Conservation (phyloP, 106 monocot genomes). For the Acorus calamus region DNA sequence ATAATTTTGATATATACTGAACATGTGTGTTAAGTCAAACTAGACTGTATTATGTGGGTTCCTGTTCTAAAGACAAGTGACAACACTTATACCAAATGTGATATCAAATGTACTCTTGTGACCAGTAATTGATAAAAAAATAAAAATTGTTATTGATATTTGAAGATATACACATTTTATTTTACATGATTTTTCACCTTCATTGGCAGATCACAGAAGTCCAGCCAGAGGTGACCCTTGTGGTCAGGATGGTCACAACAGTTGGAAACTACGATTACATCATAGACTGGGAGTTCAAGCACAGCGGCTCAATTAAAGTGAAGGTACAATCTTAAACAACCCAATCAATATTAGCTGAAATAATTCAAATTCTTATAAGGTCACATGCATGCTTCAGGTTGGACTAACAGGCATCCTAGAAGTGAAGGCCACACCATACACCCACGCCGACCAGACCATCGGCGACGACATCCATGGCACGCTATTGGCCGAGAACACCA, state of each 20-base stretch:
- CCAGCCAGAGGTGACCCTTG: slow-evolving; percentile 49
- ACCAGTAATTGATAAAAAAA: too few species aligned
- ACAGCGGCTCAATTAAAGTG: slow-evolving; percentile 44
- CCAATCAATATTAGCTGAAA: too few species aligned
- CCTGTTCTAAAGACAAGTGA: too few species aligned
- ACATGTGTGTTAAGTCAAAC: too few species aligned
- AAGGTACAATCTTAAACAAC: slow-evolving; percentile 13
- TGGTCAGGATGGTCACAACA: slow-evolving; percentile 57
- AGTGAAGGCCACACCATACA: slow-evolving; percentile 34
- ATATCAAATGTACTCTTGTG: too few species aligned
- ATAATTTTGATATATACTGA: too few species aligned
- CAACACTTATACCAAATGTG: too few species aligned
- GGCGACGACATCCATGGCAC: slow-evolving; percentile 35
- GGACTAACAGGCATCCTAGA: slow-evolving; percentile 45
- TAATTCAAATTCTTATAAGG: too few species aligned
- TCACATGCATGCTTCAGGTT: slow-evolving; percentile 18
- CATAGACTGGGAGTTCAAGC: slow-evolving; percentile 78
- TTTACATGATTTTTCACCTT: too few species aligned
- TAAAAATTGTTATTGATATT: too few species aligned
- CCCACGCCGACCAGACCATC: slow-evolving; percentile 27
- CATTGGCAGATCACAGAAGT: slow-evolving; percentile 38
- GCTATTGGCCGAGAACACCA: slow-evolving; percentile 36
- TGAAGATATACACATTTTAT: too few species aligned
- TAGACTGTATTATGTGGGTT: too few species aligned
- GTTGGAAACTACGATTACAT: slow-evolving; percentile 66